Base-by-base conservation (phyloP, 352 stramenopile species). In the Phytophthora pluvialis region DNA sequence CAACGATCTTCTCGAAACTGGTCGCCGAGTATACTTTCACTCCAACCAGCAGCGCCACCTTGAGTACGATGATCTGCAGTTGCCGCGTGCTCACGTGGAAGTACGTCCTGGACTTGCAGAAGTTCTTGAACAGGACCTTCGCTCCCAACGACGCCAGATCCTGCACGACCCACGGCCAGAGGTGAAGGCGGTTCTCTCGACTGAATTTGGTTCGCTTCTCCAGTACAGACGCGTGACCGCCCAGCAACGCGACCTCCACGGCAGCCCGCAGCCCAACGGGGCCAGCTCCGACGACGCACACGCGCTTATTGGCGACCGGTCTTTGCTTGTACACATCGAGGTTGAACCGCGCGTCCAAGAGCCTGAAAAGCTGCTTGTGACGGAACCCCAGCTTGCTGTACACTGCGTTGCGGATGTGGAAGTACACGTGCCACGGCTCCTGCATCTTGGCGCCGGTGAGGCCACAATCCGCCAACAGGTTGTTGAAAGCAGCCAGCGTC, bases 141-240 rank as follows among this genome's bases (percentile, higher is more conserved):
- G 83, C 83, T 21, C 85, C 85, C 15, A 93, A 62, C 15, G 68
- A 80, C 25, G 85, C 89, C 26, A 93, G 64, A 38, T 92, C 83
- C 53, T 90, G 80, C 21, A 93, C 84, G 13, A 91, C 84, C 77
- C 80, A 89, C 38, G 81, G 81, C 78, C 82, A 93, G 66, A 93
- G 56, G 55, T 91, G 80, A 21, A 93, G 58, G 64, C 91, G 86
- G 55, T 94, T 92, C 39, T 91, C 86, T 8, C 83, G 81, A 52
- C 61, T 90, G 50, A 94, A 94, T 25, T 75, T 63, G 48, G 79
- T 80, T 3, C 86, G 80, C 69, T 94, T 94, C 64, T 94, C 86
- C 2, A 94, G 43, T 10, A 94, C 73, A 0, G 87, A 73, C 8
- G 90, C 86, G 10, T 90, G 68, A 2, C 73, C 73, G 11, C 86